These are phyloP conservation scores for Cladobotryum protrusum DNA, from an alignment of 2,329 filamentous ascomycete species.

Conservation along the genomic window DNA sequence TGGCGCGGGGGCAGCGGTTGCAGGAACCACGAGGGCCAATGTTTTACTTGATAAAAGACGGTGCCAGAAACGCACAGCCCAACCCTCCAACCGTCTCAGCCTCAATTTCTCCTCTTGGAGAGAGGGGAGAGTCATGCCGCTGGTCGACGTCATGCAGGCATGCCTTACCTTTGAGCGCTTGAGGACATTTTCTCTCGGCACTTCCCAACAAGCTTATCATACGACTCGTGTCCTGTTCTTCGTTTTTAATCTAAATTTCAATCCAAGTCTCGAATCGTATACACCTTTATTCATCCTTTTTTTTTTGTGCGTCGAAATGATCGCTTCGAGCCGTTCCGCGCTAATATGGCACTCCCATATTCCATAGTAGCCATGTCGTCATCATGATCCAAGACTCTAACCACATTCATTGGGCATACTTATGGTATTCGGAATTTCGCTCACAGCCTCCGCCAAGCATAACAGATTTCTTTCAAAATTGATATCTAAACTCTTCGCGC, in stretches of 20 bases:
- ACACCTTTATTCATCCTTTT: too few species aligned
- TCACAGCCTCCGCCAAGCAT: not conserved
- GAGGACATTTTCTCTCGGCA: too few species aligned
- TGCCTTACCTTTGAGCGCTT: not conserved
- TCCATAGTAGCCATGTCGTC: slow-evolving; percentile 4
- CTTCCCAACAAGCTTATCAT: too few species aligned
- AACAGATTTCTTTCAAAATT: too few species aligned
- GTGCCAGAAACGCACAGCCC: not conserved
- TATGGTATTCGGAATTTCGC: not conserved
- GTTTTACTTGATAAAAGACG: not conserved
- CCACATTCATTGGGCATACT: not conserved
- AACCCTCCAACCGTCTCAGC: slow-evolving; percentile 4
- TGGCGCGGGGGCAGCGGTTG: slow-evolving; percentile 7
- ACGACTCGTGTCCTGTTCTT: too few species aligned
- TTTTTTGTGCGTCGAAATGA: not conserved
- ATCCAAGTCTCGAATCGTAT: too few species aligned
- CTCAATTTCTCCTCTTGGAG: slow-evolving; percentile 5
- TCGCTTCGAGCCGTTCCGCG: slow-evolving; percentile 10
- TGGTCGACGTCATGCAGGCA: not conserved
- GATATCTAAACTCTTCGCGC: too few species aligned
- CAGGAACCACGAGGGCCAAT: slow-evolving; percentile 12
- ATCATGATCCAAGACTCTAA: not conserved
- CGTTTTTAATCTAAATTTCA: too few species aligned
- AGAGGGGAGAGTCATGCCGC: too few species aligned
- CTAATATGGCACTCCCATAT: slow-evolving; percentile 1